Evolutionary conservation across 2,329 filamentous ascomycete genomes (phyloP).

Genomic region (Aspergillus vadensis): DNA sequence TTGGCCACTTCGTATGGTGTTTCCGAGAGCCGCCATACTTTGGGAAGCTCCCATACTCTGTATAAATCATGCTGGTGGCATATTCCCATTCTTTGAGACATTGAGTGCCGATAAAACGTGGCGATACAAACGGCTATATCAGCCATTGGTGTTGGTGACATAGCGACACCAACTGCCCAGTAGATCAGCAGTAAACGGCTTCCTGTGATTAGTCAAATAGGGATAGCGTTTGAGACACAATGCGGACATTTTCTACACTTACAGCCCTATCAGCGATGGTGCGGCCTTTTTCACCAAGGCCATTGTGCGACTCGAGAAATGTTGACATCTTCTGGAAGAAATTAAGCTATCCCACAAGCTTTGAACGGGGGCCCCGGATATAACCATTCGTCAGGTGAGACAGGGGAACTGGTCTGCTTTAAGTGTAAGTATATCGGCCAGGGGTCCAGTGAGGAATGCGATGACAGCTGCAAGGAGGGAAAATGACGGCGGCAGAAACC

Average conservation of each 20-base stretch:
- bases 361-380: too few relatives aligned
- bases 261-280: background rate
- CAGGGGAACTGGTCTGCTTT: too few relatives aligned
- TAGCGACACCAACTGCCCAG: background rate
- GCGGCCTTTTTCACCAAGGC: background rate
- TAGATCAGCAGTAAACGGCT: conserved; percentile 3
- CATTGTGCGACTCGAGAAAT: background rate
- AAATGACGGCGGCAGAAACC: too few relatives aligned
- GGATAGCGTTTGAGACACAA: background rate
- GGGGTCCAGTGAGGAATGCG: too few relatives aligned
- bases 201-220: background rate
- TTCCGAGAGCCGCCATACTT: background rate
- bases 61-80: too few relatives aligned
- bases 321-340: background rate
- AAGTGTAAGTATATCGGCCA: too few relatives aligned
- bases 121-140: conserved; percentile 1
- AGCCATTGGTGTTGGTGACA: conserved; percentile 2
- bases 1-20: background rate
- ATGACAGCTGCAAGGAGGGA: too few relatives aligned
- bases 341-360: background rate
- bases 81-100: background rate
- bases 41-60: background rate
- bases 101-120: background rate
- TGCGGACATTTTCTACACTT: background rate
- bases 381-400: too few relatives aligned